Conservation (phyloP, 148 eudicot species). For the Nepenthes gracilis region DNA sequence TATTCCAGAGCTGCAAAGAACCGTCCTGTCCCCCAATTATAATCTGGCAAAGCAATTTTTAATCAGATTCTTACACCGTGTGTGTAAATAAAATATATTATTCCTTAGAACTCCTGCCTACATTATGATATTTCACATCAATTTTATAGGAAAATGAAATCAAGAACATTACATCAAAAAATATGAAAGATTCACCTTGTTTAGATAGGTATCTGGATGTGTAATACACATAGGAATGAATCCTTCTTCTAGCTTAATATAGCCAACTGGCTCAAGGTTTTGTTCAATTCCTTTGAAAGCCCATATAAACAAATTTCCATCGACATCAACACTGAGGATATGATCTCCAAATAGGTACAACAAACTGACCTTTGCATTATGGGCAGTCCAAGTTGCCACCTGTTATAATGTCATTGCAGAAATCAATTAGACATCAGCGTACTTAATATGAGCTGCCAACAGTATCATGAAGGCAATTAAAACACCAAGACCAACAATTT, state of each 20-base stretch:
- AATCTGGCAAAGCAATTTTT: constrained; percentile 37
- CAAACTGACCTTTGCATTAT: constrained; percentile 57
- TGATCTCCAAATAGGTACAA: constrained; percentile 87
- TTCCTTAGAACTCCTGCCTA: constrained; percentile 1
- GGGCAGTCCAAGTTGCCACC: constrained; percentile 93
- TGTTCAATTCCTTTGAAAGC: constrained; percentile 75
- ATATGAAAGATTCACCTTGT: constrained; percentile 45
- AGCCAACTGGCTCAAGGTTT: constrained; percentile 58
- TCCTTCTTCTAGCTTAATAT: constrained; percentile 45
- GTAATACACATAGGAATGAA: constrained; percentile 73
- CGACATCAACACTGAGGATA: constrained; percentile 76
- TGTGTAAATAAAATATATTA: neutral
- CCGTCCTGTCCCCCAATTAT: constrained; percentile 85
- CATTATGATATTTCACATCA: neutral
- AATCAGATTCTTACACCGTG: constrained; percentile 8
- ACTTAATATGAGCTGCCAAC: neutral
- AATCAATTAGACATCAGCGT: neutral
- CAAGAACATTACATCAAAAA: neutral
- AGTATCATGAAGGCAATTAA: neutral
- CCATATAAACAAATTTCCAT: constrained; percentile 73
- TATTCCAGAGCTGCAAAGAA: constrained; percentile 81
- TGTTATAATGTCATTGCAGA: constrained; percentile 7
- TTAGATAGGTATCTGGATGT: constrained; percentile 96
- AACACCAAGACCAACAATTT: too few species aligned
- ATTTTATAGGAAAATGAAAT: neutral